A percentile compares a stretch with the other conserved stretches of the same genome.
These are phyloP conservation scores for Gentiana dahurica DNA, from an alignment of 257 asterid species.

Conservation along the genomic window DNA sequence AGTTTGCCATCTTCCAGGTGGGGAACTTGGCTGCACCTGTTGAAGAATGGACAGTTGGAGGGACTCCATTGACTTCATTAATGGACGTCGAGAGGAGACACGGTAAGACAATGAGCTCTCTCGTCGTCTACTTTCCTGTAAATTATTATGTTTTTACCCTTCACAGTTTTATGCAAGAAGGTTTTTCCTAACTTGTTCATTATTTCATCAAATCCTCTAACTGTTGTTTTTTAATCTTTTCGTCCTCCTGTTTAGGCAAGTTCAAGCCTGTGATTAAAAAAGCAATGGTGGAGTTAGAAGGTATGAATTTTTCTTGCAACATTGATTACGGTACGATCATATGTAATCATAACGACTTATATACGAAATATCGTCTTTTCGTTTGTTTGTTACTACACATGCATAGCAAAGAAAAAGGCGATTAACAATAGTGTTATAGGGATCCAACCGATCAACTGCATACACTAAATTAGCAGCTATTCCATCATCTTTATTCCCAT, in stretches of 20 bases:
- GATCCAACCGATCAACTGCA: too few species aligned
- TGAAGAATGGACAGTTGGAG: conserved; percentile 91
- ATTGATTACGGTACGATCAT: background rate
- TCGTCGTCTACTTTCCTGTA: background rate
- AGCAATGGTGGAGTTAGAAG: conserved; percentile 99
- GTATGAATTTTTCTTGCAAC: conserved; percentile 18
- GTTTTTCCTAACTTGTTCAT: background rate
- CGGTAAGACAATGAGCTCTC: conserved; percentile 31
- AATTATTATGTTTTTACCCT: background rate
- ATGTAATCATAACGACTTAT: too few species aligned
- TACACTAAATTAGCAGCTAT: too few species aligned
- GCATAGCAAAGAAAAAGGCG: too few species aligned
- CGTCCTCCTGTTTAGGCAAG: conserved; percentile 37
- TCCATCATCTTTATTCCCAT: background rate
- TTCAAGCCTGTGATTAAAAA: conserved; percentile 99
- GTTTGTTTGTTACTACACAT: too few species aligned
- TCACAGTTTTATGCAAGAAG: background rate
- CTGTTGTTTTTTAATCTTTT: background rate
- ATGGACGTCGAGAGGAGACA: conserved; percentile 99
- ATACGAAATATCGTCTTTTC: too few species aligned
- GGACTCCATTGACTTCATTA: conserved; percentile 85
- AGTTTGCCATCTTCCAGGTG: conserved; percentile 35
- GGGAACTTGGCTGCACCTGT: conserved; percentile 94
- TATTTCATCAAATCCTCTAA: background rate
- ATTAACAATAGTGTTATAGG: too few species aligned